Evolutionary conservation across 306 rosid genomes (phyloP).

Genomic region (Castanea mollissima): DNA sequence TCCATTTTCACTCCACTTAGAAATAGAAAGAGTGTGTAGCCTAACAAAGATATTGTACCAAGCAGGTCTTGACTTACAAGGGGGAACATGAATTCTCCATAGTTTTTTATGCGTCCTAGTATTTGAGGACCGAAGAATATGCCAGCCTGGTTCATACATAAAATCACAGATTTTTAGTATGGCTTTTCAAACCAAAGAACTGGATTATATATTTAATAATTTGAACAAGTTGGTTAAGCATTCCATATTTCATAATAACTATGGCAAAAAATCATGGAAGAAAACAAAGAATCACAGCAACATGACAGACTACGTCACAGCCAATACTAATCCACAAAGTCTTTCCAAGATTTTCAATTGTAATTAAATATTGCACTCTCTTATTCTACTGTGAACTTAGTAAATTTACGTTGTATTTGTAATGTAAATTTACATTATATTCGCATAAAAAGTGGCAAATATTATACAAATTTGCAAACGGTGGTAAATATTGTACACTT

Average conservation of each 20-base stretch:
- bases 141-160: slow-evolving; percentile 17
- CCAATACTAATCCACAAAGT: background rate
- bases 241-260: background rate
- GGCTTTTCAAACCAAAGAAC: background rate
- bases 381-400: too few species aligned
- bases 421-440: too few species aligned
- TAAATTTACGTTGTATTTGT: too few species aligned
- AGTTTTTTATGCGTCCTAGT: background rate
- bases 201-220: too few species aligned
- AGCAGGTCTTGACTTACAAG: slow-evolving; percentile 43
- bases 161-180: background rate
- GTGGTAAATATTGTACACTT: too few species aligned
- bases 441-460: too few species aligned
- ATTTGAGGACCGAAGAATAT: slow-evolving; percentile 4
- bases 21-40: slow-evolving; percentile 58
- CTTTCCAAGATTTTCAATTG: background rate
- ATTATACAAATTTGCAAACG: too few species aligned
- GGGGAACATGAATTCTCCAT: slow-evolving; percentile 22
- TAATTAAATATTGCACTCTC: too few species aligned
- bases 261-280: background rate
- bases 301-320: background rate
- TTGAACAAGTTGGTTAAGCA: background rate
- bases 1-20: slow-evolving; percentile 65
- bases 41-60: slow-evolving; percentile 41
- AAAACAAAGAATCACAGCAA: background rate